These are phyloP conservation scores for Zygosaccharomyces siamensis DNA, from an alignment of 805 yeast genomes.

Conservation along the genomic window DNA sequence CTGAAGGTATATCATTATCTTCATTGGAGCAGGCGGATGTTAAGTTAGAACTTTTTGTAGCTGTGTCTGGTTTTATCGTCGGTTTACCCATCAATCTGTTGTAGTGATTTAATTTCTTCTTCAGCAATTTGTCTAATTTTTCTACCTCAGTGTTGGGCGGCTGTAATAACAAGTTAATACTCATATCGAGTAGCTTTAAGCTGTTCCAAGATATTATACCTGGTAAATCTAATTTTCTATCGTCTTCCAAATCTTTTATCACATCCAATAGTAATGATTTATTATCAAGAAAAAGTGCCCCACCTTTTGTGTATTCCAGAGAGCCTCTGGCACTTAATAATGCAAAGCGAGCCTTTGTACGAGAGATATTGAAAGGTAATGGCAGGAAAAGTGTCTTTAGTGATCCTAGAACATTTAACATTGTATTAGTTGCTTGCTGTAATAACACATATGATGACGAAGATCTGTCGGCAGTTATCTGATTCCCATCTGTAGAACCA, in stretches of 20 bases:
- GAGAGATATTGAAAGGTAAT: slow-evolving; percentile 56
- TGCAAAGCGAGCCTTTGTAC: slow-evolving; percentile 60
- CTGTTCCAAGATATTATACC: slow-evolving; percentile 59
- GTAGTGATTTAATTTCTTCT: slow-evolving; percentile 27
- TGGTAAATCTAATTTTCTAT: slow-evolving; percentile 49
- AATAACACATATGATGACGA: slow-evolving; percentile 58
- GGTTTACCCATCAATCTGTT: slow-evolving; percentile 28
- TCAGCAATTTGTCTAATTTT: slow-evolving; percentile 30
- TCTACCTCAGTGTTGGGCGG: slow-evolving; percentile 38
- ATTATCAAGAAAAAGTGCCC: slow-evolving; percentile 69
- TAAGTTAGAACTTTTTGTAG: slow-evolving; percentile 5
- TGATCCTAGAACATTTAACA: slow-evolving; percentile 47
- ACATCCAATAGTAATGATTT: slow-evolving; percentile 50
- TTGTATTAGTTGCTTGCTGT: slow-evolving; percentile 63
- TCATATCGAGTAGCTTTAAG: slow-evolving; percentile 50
- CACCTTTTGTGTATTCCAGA: slow-evolving; percentile 77
- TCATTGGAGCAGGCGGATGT: slow-evolving; percentile 13
- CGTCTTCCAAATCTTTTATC: slow-evolving; percentile 46
- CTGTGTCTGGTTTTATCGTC: slow-evolving; percentile 9
- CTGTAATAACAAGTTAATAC: slow-evolving; percentile 59
- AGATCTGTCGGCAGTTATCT: slow-evolving; percentile 30
- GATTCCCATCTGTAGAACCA: neutral
- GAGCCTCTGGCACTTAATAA: slow-evolving; percentile 69
- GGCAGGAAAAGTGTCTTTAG: slow-evolving; percentile 48
- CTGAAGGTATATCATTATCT: slow-evolving; percentile 12